phyloP scores from a whole-genome alignment of 1,139 yeast genomes.

The Suzukiozyma palmioleophila region DNA sequence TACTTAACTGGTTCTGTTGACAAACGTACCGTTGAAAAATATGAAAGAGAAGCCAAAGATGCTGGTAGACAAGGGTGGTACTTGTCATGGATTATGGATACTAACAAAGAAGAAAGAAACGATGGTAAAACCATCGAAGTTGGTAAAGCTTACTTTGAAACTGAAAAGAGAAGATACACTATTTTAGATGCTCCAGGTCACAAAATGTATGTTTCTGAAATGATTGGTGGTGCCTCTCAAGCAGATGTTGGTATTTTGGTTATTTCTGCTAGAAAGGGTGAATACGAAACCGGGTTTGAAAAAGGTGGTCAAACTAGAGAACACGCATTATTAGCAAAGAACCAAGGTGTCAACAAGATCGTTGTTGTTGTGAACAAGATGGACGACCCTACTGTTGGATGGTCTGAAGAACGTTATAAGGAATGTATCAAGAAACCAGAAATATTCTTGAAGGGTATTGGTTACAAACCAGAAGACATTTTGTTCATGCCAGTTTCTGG shows the following conservation, averaged over 20 bases:
- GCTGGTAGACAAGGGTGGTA: conserved; percentile 99
- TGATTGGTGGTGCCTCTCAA: conserved; percentile 99
- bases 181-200: conserved; percentile 99
- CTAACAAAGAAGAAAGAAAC: conserved; percentile 96
- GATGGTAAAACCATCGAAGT: conserved; percentile 99
- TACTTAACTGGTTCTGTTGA: conserved; percentile 95
- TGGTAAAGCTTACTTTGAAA: conserved; percentile 95
- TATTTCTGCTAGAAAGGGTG: conserved; percentile 98
- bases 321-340: conserved; percentile 95
- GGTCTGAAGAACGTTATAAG: conserved; percentile 95
- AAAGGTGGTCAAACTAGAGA: conserved; percentile 99
- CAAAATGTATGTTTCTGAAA: conserved; percentile 95
- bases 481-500: conserved; percentile 97
- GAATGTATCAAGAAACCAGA: conserved; percentile 88
- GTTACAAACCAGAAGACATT: conserved; percentile 83
- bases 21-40: conserved; percentile 97
- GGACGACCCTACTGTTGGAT: conserved; percentile 95
- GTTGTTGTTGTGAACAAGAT: conserved; percentile 94
- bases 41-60: conserved; percentile 97
- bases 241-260: conserved; percentile 97
- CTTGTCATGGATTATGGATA: conserved; percentile 98
- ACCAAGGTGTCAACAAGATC: conserved; percentile 93
- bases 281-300: conserved; percentile 98
- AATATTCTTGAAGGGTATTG: conserved; percentile 79
- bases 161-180: conserved; percentile 96